These are phyloP conservation scores for Trichophyton verrucosum DNA, from an alignment of 2,329 filamentous ascomycete genomes.

Conservation along the genomic window DNA sequence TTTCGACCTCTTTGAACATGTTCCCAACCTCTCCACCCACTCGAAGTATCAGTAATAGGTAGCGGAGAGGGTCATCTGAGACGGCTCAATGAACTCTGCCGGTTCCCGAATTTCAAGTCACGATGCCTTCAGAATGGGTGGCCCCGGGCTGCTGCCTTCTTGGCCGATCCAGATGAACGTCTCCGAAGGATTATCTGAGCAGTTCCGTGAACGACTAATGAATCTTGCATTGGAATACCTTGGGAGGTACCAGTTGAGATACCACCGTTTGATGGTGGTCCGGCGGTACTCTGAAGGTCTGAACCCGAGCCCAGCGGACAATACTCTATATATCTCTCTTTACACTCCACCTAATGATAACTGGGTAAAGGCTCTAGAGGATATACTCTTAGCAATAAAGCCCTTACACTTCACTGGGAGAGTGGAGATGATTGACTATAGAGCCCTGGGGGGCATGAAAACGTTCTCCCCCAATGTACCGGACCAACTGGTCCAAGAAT, in stretches of 20 bases:
- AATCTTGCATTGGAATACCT: not conserved
- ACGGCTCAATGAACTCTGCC: not conserved
- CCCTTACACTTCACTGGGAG: not conserved
- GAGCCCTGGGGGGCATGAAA: not conserved
- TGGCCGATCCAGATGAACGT: not conserved
- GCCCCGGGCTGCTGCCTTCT: not conserved
- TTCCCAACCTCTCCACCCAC: not conserved
- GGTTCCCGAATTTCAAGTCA: not conserved
- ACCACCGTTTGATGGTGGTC: not conserved
- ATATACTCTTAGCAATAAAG: not conserved
- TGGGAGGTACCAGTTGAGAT: not conserved
- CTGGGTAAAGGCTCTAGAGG: not conserved
- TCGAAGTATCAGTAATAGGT: not conserved
- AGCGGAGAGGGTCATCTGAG: not conserved
- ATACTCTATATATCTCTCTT: conserved; percentile 3
- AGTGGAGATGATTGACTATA: conserved; percentile 1
- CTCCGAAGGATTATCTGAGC: not conserved
- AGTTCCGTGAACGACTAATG: not conserved
- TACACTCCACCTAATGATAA: not conserved
- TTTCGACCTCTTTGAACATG: not conserved
- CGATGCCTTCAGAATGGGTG: conserved; percentile 1
- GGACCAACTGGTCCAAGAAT: not conserved
- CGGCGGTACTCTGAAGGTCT: not conserved
- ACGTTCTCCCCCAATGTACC: not conserved
- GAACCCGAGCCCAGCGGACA: not conserved